Base-by-base conservation (phyloP, 2,329 filamentous ascomycete species). In the Fusarium falciforme region DNA sequence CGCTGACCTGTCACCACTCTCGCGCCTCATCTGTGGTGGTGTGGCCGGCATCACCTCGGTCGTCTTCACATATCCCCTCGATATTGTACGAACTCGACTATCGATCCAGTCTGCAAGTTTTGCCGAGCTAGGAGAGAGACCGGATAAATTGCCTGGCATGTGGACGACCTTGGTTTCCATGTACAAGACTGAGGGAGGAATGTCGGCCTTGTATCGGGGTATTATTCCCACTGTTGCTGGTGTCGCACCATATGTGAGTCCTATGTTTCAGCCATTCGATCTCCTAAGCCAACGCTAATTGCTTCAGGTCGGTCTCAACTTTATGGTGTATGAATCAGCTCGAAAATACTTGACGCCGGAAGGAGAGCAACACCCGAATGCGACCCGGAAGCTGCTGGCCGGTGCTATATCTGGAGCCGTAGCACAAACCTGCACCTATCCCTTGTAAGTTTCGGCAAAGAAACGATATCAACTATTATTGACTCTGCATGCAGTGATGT, bases 31-130 rank as follows among this genome's bases (percentile, higher is more conserved):
- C n/a, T 98, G 96, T 80, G 96, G 96, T 82, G 96, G 95, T 47
- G 85, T 94, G 64, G 96, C 96, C 25, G 96, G 96, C 70, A 94
- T 99, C 79, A 99, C 96, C 2, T 99, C 96, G 12, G 96, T 99
- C 67, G 93, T 94, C 68, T 92, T 93, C 80, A 99, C 96, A 60
- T 99, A 99, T 82, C 96, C 96, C 16, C 92, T 99, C 75, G 96
- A 99, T 81, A 99, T 99, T 79, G 96, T 98, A 69, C 94, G 96
- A 71, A 99, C 96, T 25, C 92, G 96, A 44, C 87, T 99, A 58
- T 98, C 96, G 9, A 98, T 99, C 89, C 96, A 99, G 82, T 95
- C 95, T 4, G 96, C 96, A n/a, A 98, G 96, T 6, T 98, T 99
- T 82, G 90, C 93, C 27, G 92, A 90, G 70, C 88, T 98, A 16